A percentile compares a stretch with the other conserved stretches of the same genome.
Evolutionary conservation across 164 flowering plant genomes (phyloP).

Genomic region (Taxillus chinensis): DNA sequence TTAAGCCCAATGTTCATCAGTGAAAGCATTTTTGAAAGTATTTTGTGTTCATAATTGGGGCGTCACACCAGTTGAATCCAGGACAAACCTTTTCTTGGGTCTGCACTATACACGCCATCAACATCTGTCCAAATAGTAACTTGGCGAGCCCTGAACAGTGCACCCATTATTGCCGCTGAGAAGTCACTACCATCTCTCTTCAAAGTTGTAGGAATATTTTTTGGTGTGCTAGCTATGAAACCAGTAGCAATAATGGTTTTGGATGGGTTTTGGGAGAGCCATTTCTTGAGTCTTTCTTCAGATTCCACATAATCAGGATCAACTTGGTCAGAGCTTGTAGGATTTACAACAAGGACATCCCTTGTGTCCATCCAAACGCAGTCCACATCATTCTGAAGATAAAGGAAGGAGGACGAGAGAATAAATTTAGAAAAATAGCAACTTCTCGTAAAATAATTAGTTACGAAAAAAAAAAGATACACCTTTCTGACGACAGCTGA

Average conservation of each 20-base stretch:
- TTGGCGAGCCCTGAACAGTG: conserved; percentile 68
- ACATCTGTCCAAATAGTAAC: conserved; percentile 99
- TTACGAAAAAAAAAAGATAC: neutral
- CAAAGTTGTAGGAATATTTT: conserved; percentile 90
- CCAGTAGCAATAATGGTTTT: conserved; percentile 85
- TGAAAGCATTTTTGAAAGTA: neutral
- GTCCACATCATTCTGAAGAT: conserved; percentile 53
- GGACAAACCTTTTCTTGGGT: conserved; percentile 87
- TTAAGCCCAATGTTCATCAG: neutral
- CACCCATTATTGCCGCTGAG: conserved; percentile 98
- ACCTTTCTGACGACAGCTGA: conserved; percentile 71
- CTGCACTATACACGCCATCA: conserved; percentile 98
- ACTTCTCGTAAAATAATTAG: too few relatives aligned
- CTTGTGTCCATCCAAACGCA: conserved; percentile 97
- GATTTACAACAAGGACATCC: conserved; percentile 87
- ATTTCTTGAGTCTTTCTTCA: conserved; percentile 62
- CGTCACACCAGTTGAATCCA: neutral
- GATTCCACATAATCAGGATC: conserved; percentile 86
- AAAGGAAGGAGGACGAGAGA: neutral
- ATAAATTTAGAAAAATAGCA: neutral
- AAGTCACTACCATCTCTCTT: conserved; percentile 99
- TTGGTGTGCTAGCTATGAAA: conserved; percentile 85
- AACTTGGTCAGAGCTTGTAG: conserved; percentile 74
- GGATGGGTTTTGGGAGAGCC: conserved; percentile 62
- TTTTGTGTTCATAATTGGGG: neutral